Percentiles rank a stretch among this genome's conserved stretches.
Conservation (phyloP, 2,329 filamentous ascomycete species). For the Eutypa lata region DNA sequence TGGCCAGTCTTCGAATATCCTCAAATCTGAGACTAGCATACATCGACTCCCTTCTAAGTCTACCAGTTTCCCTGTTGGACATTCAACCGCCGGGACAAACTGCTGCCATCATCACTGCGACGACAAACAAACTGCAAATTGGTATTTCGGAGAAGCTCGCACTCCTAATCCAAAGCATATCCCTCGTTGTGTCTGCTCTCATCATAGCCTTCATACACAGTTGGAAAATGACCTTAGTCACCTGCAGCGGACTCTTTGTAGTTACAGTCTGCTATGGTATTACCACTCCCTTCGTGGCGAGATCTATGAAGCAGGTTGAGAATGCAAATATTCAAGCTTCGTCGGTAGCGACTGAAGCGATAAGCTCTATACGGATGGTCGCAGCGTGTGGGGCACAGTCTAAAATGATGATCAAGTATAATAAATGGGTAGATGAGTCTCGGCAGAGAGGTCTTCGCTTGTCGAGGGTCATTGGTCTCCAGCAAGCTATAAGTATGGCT, state of each 20-base stretch:
- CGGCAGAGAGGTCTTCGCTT: constrained; percentile 28
- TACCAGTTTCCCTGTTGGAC: constrained; percentile 66
- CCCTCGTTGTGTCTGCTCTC: constrained; percentile 50
- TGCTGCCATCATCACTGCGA: constrained; percentile 60
- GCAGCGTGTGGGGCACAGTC: constrained; percentile 59
- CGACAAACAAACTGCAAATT: constrained; percentile 59
- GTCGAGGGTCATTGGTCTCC: constrained; percentile 24
- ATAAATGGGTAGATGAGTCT: constrained; percentile 52
- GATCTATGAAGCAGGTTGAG: constrained; percentile 44
- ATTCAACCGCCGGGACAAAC: constrained; percentile 59
- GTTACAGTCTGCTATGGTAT: constrained; percentile 48
- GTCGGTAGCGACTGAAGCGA: constrained; percentile 58
- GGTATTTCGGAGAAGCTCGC: constrained; percentile 63
- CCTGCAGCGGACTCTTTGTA: constrained; percentile 54
- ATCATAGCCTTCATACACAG: constrained; percentile 55
- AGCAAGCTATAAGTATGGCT: constrained; percentile 25
- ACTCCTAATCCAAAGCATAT: constrained; percentile 51
- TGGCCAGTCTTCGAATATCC: constrained; percentile 59
- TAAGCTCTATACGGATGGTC: constrained; percentile 59
- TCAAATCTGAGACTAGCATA: constrained; percentile 62
- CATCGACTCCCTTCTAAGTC: constrained; percentile 59
- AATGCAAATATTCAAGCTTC: constrained; percentile 56
- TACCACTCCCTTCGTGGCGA: constrained; percentile 54
- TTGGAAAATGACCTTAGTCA: constrained; percentile 59
- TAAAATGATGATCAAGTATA: constrained; percentile 51